phyloP scores from a whole-genome alignment of 345 rosid genomes.

The Camelina sativa region DNA sequence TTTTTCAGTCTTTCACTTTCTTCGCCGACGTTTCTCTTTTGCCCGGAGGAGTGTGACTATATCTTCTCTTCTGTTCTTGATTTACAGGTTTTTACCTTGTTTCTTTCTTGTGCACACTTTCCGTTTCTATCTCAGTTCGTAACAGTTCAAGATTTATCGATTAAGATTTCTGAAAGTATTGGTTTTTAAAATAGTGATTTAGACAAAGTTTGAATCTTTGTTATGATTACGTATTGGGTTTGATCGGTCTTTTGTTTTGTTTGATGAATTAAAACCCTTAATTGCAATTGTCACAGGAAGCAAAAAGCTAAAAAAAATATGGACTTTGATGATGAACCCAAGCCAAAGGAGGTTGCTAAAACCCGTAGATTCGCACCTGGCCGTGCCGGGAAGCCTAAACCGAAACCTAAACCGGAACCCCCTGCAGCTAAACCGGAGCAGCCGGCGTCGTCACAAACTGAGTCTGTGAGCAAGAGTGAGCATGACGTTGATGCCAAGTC shows the following conservation, averaged over 20 bases:
- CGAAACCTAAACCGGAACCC: constrained; percentile 48
- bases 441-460: constrained; percentile 20
- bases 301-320: constrained; percentile 33
- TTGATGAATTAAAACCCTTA: background rate
- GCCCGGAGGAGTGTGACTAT: background rate
- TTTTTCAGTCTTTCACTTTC: background rate
- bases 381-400: constrained; percentile 46
- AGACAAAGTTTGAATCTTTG: background rate
- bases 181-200: background rate
- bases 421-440: constrained; percentile 19
- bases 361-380: constrained; percentile 64
- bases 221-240: background rate
- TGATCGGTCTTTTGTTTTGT: background rate
- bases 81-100: background rate
- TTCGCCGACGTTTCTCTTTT: background rate
- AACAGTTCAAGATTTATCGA: background rate
- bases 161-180: constrained; percentile 1
- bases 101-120: background rate
- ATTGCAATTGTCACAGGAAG: constrained; percentile 23
- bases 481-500: constrained; percentile 46
- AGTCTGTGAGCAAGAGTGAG: constrained; percentile 41
- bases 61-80: background rate
- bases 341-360: constrained; percentile 51
- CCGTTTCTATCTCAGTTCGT: background rate
- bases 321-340: constrained; percentile 74